Conservation (phyloP, 164 flowering plant species). For the Echeveria elegans region DNA sequence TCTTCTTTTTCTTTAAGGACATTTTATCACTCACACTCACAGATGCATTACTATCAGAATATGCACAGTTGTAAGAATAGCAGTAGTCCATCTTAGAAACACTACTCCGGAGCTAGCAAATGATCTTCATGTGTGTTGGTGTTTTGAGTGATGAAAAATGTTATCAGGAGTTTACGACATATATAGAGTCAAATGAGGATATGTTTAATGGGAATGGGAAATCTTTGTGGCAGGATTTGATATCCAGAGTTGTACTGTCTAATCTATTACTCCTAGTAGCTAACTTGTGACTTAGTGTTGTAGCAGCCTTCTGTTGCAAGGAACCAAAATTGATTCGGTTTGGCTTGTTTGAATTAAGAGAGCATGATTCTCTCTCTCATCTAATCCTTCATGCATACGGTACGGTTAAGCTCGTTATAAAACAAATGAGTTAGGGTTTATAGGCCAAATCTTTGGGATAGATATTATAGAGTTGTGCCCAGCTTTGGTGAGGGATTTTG, state of each 20-base stretch:
- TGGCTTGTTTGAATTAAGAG: not conserved
- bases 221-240: not conserved
- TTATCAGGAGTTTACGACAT: not conserved
- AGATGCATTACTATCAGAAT: conserved; percentile 1
- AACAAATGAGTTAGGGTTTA: not conserved
- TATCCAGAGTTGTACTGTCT: not conserved
- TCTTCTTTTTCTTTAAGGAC: not conserved
- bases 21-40: not conserved
- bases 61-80: not conserved
- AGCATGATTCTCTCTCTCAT: not conserved
- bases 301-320: not conserved
- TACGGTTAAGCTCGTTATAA: too few relatives aligned
- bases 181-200: not conserved
- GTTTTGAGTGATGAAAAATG: not conserved
- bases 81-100: not conserved
- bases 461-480: not conserved
- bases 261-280: too few relatives aligned
- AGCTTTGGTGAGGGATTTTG: not conserved
- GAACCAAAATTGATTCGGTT: not conserved
- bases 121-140: not conserved
- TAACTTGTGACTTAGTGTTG: too few relatives aligned
- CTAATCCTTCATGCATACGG: not conserved
- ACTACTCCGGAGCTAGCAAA: not conserved
- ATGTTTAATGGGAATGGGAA: not conserved
- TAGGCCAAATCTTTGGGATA: not conserved